Base-by-base conservation (phyloP, 352 stramenopile species). In the Blastocystis sp. region DNA sequence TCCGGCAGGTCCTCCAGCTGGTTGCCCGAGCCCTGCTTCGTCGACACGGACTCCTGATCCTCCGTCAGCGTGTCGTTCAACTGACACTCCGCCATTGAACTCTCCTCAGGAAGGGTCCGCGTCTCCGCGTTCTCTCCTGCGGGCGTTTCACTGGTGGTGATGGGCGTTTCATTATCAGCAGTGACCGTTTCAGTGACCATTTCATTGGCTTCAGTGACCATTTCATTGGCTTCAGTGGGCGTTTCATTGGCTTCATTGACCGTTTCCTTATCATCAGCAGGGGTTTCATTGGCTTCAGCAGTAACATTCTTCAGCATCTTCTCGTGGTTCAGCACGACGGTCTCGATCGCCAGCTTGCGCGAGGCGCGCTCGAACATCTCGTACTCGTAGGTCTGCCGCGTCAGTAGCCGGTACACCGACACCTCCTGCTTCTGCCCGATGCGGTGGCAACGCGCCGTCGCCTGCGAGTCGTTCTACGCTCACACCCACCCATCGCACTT, bases 351-450 rank as follows among this genome's bases (percentile, higher is more conserved):
- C 78, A 99, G 96, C 90, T 99, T 99, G 88, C 95, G 91, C 34
- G 93, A 97, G 23, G 95, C 96, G 62, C 96, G 94, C 84, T 99
- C 94, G 89, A 99, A 99, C 97, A 99, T 99, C 91, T 99, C 94
- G 89, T 97, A 98, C 91, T 99, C 97, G 89, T 99, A 99, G 1
- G 96, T 98, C 89, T 98, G 98, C 17, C 94, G 91, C 52, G 96
- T 98, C 65, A 99, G 93, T 34, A 99, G 91, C 21, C 97, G 96
- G 90, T 98, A 98, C 40, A 99, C 97, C 71, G 95, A 94, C 21
- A 99, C 96, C 76, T 93, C 93, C 90, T 98, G 98, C 74, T 97
- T 99, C 92, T 99, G 97, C 0, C 97, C 97, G 90, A 99, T 99
- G 77, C 96, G 94, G 89, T 99, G 97, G 87, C 95, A 97, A 88